Evolutionary conservation across 192 early-diverging fungal species (phyloP).

Genomic region (Lobosporangium transversale): DNA sequence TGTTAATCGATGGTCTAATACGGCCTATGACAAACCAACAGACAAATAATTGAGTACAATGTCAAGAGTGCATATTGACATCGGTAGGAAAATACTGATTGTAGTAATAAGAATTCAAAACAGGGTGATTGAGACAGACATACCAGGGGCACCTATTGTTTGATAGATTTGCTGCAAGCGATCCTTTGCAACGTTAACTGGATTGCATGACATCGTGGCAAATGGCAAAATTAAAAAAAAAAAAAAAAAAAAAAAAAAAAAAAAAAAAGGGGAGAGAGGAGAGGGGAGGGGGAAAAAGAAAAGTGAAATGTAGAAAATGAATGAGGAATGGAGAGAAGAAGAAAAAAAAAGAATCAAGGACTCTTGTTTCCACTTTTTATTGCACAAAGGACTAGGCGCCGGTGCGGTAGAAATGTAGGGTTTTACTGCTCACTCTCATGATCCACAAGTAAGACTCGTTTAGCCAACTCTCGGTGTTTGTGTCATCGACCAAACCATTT

Average conservation of each 20-base stretch:
- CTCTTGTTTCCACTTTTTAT: neutral
- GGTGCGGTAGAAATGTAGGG: too few relatives aligned
- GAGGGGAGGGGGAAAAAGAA: neutral
- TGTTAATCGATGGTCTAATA: conserved; percentile 19
- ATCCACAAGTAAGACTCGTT: too few relatives aligned
- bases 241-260: neutral
- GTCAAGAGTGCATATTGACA: too few relatives aligned
- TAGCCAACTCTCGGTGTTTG: too few relatives aligned
- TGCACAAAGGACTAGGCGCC: too few relatives aligned
- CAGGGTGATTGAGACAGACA: neutral
- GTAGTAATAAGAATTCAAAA: too few relatives aligned
- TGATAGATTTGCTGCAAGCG: conserved; percentile 40
- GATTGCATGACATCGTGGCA: conserved; percentile 16
- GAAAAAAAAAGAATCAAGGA: neutral
- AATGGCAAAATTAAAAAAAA: conserved; percentile 9
- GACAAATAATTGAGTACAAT: too few relatives aligned
- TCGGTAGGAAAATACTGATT: too few relatives aligned
- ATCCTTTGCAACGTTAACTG: conserved; percentile 28
- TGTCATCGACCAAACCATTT: too few relatives aligned
- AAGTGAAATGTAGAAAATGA: neutral
- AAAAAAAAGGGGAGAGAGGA: neutral
- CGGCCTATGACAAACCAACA: conserved; percentile 19
- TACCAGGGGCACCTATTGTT: conserved; percentile 47
- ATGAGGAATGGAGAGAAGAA: conserved; percentile 1
- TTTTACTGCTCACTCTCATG: too few relatives aligned